Percentiles rank a stretch among this genome's conserved stretches.
Conservation (phyloP, 2,329 filamentous ascomycete species). For the Aciculosporium take region DNA sequence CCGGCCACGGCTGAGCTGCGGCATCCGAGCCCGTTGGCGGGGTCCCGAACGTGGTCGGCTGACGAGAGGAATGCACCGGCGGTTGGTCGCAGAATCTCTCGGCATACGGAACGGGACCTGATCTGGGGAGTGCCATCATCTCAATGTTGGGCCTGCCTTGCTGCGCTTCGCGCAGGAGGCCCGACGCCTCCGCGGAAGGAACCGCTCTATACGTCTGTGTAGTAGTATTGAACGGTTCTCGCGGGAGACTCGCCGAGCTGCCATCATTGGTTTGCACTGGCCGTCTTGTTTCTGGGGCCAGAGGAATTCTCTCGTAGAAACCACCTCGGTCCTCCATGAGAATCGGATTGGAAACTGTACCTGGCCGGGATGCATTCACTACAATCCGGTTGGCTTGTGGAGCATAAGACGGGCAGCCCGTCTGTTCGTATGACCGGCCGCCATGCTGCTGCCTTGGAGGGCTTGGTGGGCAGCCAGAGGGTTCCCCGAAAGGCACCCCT, state of each 20-base stretch:
- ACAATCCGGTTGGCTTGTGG: slow-evolving; percentile 15
- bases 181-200: slow-evolving; percentile 11
- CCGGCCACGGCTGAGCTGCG: background rate
- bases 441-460: slow-evolving; percentile 6
- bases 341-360: slow-evolving; percentile 19
- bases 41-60: background rate
- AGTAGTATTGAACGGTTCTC: slow-evolving; percentile 9
- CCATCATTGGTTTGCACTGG: background rate
- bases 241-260: background rate
- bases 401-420: slow-evolving; percentile 8
- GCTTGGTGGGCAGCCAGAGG: background rate
- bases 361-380: slow-evolving; percentile 17
- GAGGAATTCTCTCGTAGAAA: slow-evolving; percentile 20
- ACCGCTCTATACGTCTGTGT: slow-evolving; percentile 7
- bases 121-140: slow-evolving; percentile 9
- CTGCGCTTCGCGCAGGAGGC: slow-evolving; percentile 9
- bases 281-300: background rate
- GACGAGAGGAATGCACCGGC: background rate
- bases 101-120: slow-evolving; percentile 1
- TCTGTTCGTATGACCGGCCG: slow-evolving; percentile 8
- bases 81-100: background rate
- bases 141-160: slow-evolving; percentile 11
- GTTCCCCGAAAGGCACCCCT: background rate
- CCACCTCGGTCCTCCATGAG: slow-evolving; percentile 27
- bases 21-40: background rate